Evolutionary conservation across 2,329 filamentous ascomycete genomes (phyloP), one percentile per base, ranked within the genome.

Genomic region (Trichoderma simmonsii): DNA sequence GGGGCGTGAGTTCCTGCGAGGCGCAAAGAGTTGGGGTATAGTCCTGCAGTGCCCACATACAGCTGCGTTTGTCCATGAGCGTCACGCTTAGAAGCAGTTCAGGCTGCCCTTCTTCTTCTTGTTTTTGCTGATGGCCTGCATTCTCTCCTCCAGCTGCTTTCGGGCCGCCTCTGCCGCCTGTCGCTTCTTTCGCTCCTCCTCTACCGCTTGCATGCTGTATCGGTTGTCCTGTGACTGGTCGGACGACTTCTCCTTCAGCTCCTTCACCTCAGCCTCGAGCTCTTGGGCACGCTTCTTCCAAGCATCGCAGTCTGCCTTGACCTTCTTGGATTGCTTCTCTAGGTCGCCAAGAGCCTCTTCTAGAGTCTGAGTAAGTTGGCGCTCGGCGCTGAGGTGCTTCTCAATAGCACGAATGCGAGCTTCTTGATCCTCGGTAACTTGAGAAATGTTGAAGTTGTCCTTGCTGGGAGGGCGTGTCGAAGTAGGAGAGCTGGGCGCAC

Each of bases 21-120:
- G 67, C 71, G 66, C 71, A 70, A 64, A 60, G 51, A 67, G 39
- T 62, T 65, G 71, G 71, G 67, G 71, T 70, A 72, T 72, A 54
- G 67, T 72, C 71, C 71, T 72, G 54, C 51, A 65, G 51, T 61
- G 39, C 59, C 54, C 59, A 59, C 69, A 62, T 67, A 32, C 15
- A 12, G 39, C 36, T 64, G 30, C 65, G 36, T 61, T 34, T 28
- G 30, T 43, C 54, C 68, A 30, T 28, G 36, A 66, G 39, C 30
- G 30, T 68, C 51, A 34, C 18, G 43, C 39, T 70, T 94, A 98
- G 86, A 99, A 99, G 88, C 96, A 99, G 86, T 98, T 98, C 82
- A 99, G 88, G 76, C 92, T 95, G 78, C 92, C 90, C 88, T 97
- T 97, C 89, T 97, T 95, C 88, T 95, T 97, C 86, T 97, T 96